These are phyloP conservation scores for Globisporangium orthogonon DNA, from an alignment of 352 stramenopile species.

Conservation along the genomic window DNA sequence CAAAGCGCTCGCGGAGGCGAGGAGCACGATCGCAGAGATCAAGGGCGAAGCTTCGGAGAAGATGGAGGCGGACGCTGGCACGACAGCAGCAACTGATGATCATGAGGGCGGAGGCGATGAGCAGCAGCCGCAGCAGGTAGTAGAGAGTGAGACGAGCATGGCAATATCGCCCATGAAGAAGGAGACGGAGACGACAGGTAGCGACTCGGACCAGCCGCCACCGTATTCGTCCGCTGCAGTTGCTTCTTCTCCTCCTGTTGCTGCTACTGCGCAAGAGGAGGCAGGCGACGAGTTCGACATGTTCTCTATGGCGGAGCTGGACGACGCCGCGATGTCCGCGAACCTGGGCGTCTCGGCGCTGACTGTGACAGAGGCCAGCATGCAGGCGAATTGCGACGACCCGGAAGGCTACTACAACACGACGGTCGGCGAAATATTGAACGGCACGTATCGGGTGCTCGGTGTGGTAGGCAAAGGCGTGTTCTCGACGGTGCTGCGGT, in stretches of 20 bases:
- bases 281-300: slow-evolving; percentile 82
- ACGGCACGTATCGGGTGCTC: slow-evolving; percentile 90
- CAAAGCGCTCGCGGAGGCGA: slow-evolving; percentile 67
- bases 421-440: slow-evolving; percentile 91
- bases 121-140: slow-evolving; percentile 1
- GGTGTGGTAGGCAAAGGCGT: slow-evolving; percentile 95
- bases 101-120: not conserved
- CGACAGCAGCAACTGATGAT: not conserved
- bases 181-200: not conserved
- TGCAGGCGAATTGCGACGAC: slow-evolving; percentile 94
- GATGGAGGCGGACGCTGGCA: not conserved
- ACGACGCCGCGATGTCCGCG: slow-evolving; percentile 34
- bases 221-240: not conserved
- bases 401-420: slow-evolving; percentile 97
- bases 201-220: not conserved
- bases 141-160: not conserved
- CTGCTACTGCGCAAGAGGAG: slow-evolving; percentile 14
- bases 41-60: slow-evolving; percentile 17
- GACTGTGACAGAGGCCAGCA: slow-evolving; percentile 28
- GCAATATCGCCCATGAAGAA: not conserved
- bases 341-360: slow-evolving; percentile 22
- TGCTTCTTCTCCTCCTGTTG: not conserved
- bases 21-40: slow-evolving; percentile 69
- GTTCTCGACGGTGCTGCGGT: slow-evolving; percentile 98
- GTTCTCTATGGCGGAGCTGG: slow-evolving; percentile 73